Conservation (phyloP, 2,329 filamentous ascomycete genomes). For the Podosphaera fusca region DNA sequence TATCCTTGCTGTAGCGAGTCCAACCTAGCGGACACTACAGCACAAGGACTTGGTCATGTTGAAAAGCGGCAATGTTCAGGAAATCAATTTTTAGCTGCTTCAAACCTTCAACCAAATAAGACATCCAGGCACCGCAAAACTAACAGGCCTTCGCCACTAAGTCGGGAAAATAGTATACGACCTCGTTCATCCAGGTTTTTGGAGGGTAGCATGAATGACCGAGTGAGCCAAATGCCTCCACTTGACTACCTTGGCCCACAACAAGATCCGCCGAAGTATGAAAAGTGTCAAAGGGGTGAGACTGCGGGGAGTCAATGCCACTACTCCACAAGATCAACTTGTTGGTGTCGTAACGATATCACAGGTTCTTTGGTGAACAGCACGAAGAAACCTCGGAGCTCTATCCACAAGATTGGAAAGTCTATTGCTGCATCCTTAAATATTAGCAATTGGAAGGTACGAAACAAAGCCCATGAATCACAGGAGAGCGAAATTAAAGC, state of each 20-base stretch:
- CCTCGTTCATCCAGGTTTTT: conserved; percentile 39
- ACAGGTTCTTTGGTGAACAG: conserved; percentile 9
- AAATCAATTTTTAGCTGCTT: conserved; percentile 20
- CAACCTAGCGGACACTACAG: not conserved
- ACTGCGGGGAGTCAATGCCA: conserved; percentile 4
- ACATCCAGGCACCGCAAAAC: conserved; percentile 6
- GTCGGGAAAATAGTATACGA: conserved; percentile 14
- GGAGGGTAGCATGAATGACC: conserved; percentile 75
- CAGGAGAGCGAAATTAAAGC: conserved; percentile 21
- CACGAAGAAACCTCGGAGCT: conserved; percentile 17
- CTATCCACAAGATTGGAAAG: conserved; percentile 31
- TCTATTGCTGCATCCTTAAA: conserved; percentile 29
- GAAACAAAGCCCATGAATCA: conserved; percentile 7
- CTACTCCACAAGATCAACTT: conserved; percentile 3
- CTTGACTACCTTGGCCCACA: conserved; percentile 11
- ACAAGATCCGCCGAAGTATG: conserved; percentile 6
- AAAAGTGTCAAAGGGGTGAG: conserved; percentile 1
- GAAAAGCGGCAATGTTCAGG: conserved; percentile 21
- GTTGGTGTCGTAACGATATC: conserved; percentile 4
- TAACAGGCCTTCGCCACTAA: conserved; percentile 13
- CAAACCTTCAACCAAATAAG: conserved; percentile 4
- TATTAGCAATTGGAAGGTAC: conserved; percentile 25
- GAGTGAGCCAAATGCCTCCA: conserved; percentile 41
- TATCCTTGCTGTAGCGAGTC: not conserved
- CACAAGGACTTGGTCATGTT: conserved; percentile 9